A percentile compares a stretch with the other conserved stretches of the same genome.
These are phyloP conservation scores for Aphanomyces cochlioides DNA, from an alignment of 352 stramenopile species.

Conservation along the genomic window DNA sequence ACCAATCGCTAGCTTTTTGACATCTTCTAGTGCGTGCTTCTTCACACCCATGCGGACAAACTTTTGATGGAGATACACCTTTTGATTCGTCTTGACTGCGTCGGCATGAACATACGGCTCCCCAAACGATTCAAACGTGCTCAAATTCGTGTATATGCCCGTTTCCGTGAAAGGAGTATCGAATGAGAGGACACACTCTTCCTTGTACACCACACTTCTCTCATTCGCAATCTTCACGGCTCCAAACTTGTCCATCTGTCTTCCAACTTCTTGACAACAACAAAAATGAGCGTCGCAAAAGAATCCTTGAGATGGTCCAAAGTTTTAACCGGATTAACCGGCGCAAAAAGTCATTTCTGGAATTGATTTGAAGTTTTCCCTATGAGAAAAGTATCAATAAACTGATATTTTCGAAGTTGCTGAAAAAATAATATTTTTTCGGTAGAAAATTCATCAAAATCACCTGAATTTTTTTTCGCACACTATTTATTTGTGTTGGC, in stretches of 20 bases:
- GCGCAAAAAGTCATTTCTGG: too few species aligned
- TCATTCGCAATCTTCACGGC: slow-evolving; percentile 49
- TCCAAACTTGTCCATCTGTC: slow-evolving; percentile 6
- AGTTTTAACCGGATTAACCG: background rate
- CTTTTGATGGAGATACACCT: slow-evolving; percentile 78
- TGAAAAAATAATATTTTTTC: too few species aligned
- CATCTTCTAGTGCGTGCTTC: slow-evolving; percentile 34
- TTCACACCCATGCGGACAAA: slow-evolving; percentile 41
- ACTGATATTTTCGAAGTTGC: too few species aligned
- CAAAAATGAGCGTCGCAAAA: background rate
- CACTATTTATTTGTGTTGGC: too few species aligned
- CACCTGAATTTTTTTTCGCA: too few species aligned
- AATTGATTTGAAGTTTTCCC: too few species aligned
- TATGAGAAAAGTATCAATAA: too few species aligned
- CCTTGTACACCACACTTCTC: slow-evolving; percentile 89
- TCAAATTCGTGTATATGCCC: slow-evolving; percentile 91
- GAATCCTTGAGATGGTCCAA: background rate
- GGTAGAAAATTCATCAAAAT: too few species aligned
- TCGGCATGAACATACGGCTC: slow-evolving; percentile 61
- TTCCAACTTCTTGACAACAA: background rate
- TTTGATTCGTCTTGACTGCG: slow-evolving; percentile 34
- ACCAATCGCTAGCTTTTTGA: slow-evolving; percentile 94
- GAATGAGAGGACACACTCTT: slow-evolving; percentile 98
- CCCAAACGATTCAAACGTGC: slow-evolving; percentile 91
- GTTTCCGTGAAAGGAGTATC: slow-evolving; percentile 72